Evolutionary conservation across 179 eudicot genomes (phyloP).

Genomic region (Silene vulgaris): DNA sequence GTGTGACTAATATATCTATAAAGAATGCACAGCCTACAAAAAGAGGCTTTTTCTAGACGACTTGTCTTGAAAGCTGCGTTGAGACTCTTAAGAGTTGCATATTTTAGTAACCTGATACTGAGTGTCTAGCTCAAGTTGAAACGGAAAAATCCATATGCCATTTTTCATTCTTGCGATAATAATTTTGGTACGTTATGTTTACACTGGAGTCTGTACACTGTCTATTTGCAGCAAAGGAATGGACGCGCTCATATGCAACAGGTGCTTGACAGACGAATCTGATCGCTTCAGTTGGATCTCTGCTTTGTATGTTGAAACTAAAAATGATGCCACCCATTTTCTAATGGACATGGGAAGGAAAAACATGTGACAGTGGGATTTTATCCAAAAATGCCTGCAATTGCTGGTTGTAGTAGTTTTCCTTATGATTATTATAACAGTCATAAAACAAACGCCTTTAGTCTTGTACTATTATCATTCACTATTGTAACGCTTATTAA

Average conservation of each 20-base stretch:
- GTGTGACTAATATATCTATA: neutral
- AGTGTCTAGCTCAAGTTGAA: neutral
- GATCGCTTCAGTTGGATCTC: slow-evolving; percentile 15
- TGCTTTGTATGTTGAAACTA: slow-evolving; percentile 24
- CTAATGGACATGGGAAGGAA: slow-evolving; percentile 19
- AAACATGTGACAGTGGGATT: slow-evolving; percentile 17
- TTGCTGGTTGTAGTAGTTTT: slow-evolving; percentile 30
- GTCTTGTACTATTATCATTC: slow-evolving; percentile 16
- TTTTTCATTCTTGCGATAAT: neutral
- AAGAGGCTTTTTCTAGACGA: neutral
- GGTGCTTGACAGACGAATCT: slow-evolving; percentile 51
- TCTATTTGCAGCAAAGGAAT: slow-evolving; percentile 61
- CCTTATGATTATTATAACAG: slow-evolving; percentile 23
- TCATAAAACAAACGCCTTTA: slow-evolving; percentile 8
- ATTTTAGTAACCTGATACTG: neutral
- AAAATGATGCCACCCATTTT: slow-evolving; percentile 7
- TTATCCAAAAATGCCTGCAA: slow-evolving; percentile 27
- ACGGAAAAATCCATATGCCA: neutral
- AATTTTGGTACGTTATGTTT: neutral
- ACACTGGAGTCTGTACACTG: neutral
- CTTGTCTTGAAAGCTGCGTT: neutral
- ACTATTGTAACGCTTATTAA: slow-evolving; percentile 19
- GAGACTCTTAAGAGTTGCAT: too few relatives aligned
- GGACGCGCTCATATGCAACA: slow-evolving; percentile 86
- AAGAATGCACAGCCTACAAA: neutral